Base-by-base conservation (phyloP, 2,329 filamentous ascomycete species). In the Arthrobotrys sphaeroides region DNA sequence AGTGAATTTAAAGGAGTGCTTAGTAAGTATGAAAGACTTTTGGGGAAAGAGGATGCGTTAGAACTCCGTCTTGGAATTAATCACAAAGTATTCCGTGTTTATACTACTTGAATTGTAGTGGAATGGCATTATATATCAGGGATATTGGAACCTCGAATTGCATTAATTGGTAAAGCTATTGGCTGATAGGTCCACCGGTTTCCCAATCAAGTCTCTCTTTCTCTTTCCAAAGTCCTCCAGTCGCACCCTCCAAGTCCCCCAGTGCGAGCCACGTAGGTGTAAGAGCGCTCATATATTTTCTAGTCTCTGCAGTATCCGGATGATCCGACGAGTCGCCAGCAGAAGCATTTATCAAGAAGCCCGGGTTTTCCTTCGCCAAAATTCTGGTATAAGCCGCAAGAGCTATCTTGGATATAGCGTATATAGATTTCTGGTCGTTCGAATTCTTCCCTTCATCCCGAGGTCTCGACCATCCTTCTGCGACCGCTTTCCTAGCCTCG, bases 191-290 rank as follows among this genome's bases (percentile, higher is more conserved):
- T 40, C 16, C 2, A 5, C 3, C 45, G n/a, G 13, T 40, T 18
- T 59, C 45, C 64, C 64, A 68, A 31, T 31, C 36, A 2, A 16
- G 12, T 5, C 13, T 6, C 20, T 68, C 10, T 12, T 51, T 53
- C 0, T 42, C 43, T 16, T 55, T 81, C 81, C 81, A 83, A 73
- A 82, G 82, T 47, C 79, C 66, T 12, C 82, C 82, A 13, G 77
- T 82, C 10, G 81, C 79, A 22, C 78, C 79, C 0, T 78, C 77
- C 2, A 83, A 59, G 73, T 83, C 80, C 5, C 79, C 82, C 18
- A 83, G 77, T 0, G 81, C 82, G 24, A 83, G 77, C 31, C 79
- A 79, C 0, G 82, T 78, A 3, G 82, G 81, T 43, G 83, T 83
- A 5, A 82, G 80, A 31, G 81, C 79, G 24, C 78, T 79, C 2